phyloP scores from a whole-genome alignment of 768 basidiomycete genomes.

The Scleroderma citrinum region DNA sequence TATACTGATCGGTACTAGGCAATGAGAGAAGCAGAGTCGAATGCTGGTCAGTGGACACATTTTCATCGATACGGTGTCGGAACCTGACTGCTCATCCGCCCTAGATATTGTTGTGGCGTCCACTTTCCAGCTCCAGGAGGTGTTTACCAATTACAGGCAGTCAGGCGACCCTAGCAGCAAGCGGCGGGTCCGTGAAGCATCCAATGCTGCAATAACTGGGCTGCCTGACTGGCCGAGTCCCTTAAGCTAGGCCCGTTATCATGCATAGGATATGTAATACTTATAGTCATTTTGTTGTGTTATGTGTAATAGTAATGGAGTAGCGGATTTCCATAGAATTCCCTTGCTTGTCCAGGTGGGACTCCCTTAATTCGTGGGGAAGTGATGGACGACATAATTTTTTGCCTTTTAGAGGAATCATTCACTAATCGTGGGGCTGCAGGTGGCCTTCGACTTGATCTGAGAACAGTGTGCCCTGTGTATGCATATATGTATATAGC shows the following conservation, averaged over 20 bases:
- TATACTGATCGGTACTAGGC: conserved; percentile 32
- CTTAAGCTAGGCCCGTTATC: conserved; percentile 9
- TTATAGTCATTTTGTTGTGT: not conserved
- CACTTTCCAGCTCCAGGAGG: conserved; percentile 72
- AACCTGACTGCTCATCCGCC: conserved; percentile 2
- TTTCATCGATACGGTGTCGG: not conserved
- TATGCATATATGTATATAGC: too few relatives aligned
- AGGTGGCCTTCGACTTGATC: too few relatives aligned
- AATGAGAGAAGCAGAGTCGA: conserved; percentile 47
- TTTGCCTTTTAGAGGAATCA: too few relatives aligned
- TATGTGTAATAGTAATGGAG: not conserved
- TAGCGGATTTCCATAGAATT: too few relatives aligned
- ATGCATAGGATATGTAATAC: not conserved
- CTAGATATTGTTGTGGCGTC: conserved; percentile 54
- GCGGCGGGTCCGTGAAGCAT: conserved; percentile 68
- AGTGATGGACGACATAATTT: too few relatives aligned
- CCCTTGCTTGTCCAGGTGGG: too few relatives aligned
- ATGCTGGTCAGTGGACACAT: conserved; percentile 39
- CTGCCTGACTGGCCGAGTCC: conserved; percentile 72
- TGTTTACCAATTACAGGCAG: conserved; percentile 65
- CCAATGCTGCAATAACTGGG: conserved; percentile 64
- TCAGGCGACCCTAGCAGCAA: conserved; percentile 69
- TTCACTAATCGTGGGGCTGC: too few relatives aligned
- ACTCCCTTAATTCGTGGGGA: too few relatives aligned
- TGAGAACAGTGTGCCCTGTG: too few relatives aligned